Evolutionary conservation across 2,329 filamentous ascomycete species (phyloP), one percentile per base, ranked within the genome.

Genomic region (Ceratocystis variospora): DNA sequence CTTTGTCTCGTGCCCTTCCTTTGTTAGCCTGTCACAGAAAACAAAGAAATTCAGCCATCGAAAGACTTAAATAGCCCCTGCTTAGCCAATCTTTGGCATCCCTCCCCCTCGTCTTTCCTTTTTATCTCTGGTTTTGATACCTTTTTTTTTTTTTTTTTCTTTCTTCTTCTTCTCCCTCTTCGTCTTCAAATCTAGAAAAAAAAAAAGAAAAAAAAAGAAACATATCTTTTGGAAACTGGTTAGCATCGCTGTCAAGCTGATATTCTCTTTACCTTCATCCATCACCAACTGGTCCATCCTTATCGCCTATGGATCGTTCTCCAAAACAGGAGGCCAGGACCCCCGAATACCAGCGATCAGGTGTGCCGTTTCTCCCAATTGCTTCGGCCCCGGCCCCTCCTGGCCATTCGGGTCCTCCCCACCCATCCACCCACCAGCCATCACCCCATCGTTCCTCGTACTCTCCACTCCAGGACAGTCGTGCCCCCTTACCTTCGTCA

Each of bases 271-370:
- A 10, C 19, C 48, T 25, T 25, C 48, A 7, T n/a, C 12, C 48
- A 53, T 25, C 19, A 19, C 25, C 7, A 25, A 31, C 53, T 17
- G 28, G 28, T 57, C 53, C 53, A 17, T 31, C 53, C 17, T 41
- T 22, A n/a, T 41, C 25, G 62, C 62, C 19, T 63, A 65, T 65
- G 64, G 64, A 61, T 59, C 44, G 48, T 45, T 48, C 53, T 46
- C 64, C 64, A n/a, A 65, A 65, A 25, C 31, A 50, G 57, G 64
- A 65, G 64, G 53, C 53, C 44, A 63, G 45, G 28, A 61, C 64
- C 48, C 64, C 64, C 28, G 50, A 46, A 46, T 46, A 63, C 62
- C 53, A 48, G 46, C 45, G 62, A 64, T 64, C 48, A 64, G 50
- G 46, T 2, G 62, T 48, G n/a, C 46, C 46, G 17, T 48, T 46